Conservation (phyloP, 2,329 filamentous ascomycete genomes). For the Didymella keratinophila region DNA sequence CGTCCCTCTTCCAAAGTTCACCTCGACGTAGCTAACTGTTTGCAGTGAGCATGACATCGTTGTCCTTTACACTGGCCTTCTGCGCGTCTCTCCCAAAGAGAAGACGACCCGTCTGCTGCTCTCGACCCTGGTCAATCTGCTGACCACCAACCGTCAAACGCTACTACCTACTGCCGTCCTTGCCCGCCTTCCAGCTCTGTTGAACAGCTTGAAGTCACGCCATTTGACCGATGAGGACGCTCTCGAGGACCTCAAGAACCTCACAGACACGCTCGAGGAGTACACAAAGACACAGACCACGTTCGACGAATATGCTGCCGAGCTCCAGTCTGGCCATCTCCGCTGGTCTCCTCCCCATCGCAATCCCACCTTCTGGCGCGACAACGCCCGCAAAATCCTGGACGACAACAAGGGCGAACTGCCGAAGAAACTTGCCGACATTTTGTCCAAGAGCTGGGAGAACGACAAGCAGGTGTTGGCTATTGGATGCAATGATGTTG, state of each 20-base stretch:
- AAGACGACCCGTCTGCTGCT: slow-evolving; percentile 94
- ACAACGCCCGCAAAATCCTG: slow-evolving; percentile 87
- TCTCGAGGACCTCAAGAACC: slow-evolving; percentile 58
- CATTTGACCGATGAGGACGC: slow-evolving; percentile 62
- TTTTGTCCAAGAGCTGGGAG: slow-evolving; percentile 82
- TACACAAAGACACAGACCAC: slow-evolving; percentile 76
- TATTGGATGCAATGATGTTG: slow-evolving; percentile 92
- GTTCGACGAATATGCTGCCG: slow-evolving; percentile 76
- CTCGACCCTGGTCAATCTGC: slow-evolving; percentile 87
- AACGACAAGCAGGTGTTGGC: slow-evolving; percentile 86
- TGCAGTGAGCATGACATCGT: slow-evolving; percentile 89
- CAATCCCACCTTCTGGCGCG: slow-evolving; percentile 86
- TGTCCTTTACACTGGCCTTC: slow-evolving; percentile 87
- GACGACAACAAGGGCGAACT: slow-evolving; percentile 83
- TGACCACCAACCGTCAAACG: slow-evolving; percentile 72
- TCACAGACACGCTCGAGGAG: slow-evolving; percentile 76
- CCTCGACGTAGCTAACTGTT: slow-evolving; percentile 23
- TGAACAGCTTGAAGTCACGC: slow-evolving; percentile 64
- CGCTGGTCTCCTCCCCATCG: slow-evolving; percentile 93
- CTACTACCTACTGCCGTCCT: slow-evolving; percentile 85
- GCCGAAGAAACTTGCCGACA: slow-evolving; percentile 82
- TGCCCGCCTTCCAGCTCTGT: slow-evolving; percentile 74
- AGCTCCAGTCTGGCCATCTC: slow-evolving; percentile 84
- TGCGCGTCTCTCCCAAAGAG: slow-evolving; percentile 93
- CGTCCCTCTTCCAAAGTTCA: slow-evolving; percentile 40